Conservation (phyloP, 441 rosid genomes). For the Euphorbia corollata region DNA sequence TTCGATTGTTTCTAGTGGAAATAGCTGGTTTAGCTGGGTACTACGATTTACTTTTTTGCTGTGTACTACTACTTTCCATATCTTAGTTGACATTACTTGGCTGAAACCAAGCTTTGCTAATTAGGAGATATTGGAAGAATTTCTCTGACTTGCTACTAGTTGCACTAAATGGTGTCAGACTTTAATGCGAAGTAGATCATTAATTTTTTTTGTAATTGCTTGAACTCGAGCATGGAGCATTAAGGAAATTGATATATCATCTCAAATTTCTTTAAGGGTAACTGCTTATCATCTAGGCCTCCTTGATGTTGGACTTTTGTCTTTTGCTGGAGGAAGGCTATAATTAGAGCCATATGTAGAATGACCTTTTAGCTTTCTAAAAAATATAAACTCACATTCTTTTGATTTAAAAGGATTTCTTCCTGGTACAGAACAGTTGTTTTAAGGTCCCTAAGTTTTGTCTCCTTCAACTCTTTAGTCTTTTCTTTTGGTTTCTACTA, state of each 20-base stretch:
- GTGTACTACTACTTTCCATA: neutral
- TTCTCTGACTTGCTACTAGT: neutral
- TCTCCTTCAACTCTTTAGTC: no score
- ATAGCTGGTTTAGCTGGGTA: neutral
- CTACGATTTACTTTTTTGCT: neutral
- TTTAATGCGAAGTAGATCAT: neutral
- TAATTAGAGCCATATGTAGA: neutral
- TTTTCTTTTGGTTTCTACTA: no score
- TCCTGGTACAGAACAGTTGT: neutral
- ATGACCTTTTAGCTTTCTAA: neutral
- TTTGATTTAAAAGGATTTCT: neutral
- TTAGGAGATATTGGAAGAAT: neutral
- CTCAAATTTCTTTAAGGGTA: neutral
- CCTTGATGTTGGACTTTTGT: neutral
- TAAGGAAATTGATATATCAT: neutral
- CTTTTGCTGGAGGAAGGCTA: neutral
- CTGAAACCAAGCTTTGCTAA: constrained; percentile 1
- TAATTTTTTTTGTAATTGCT: neutral
- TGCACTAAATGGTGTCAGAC: neutral
- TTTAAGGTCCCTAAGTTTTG: neutral
- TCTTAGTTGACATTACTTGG: neutral
- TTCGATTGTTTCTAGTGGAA: neutral
- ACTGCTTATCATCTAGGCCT: neutral
- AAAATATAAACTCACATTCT: neutral
- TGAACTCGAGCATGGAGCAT: neutral